Conservation (phyloP, 805 yeast species). For the Lachancea mirantina region DNA sequence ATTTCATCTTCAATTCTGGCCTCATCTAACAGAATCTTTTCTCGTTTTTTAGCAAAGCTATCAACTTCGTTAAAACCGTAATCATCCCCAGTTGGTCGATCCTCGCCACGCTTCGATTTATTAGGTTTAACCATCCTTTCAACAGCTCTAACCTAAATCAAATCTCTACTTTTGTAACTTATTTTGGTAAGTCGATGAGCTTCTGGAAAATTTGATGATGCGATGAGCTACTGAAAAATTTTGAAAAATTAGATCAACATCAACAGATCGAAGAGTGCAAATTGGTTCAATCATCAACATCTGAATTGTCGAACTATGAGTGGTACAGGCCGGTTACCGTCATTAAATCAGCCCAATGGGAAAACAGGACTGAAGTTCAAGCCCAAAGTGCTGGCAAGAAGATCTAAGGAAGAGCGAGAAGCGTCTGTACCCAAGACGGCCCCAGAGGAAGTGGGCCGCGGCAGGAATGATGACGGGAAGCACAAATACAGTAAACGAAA, state of each 20-base stretch:
- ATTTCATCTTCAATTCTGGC: conserved; percentile 43
- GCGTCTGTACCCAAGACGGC: conserved; percentile 58
- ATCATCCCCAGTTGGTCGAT: no score
- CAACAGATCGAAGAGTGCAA: no score
- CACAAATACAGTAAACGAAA: conserved; percentile 16
- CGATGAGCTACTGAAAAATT: conserved; percentile 4
- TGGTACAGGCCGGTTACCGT: conserved; percentile 29
- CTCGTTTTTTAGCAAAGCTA: conserved; percentile 54
- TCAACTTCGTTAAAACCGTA: conserved; percentile 62
- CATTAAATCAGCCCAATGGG: conserved; percentile 20
- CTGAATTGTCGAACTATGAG: no score
- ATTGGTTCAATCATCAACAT: no score
- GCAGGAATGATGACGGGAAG: conserved; percentile 8
- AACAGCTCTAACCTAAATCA: no score
- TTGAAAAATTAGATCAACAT: background rate
- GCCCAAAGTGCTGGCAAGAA: conserved; percentile 82
- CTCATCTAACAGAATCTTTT: conserved; percentile 47
- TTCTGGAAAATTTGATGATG: background rate
- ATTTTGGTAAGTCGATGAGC: no score
- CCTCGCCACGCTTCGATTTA: no score
- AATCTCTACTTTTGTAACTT: no score
- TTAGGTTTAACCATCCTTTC: no score
- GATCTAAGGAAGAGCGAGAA: conserved; percentile 77
- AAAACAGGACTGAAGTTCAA: conserved; percentile 63
- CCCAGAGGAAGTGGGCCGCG: conserved; percentile 17